Evolutionary conservation across 164 flowering plant species (phyloP), one percentile per base, ranked within the genome.

Genomic region (Aristolochia contorta): DNA sequence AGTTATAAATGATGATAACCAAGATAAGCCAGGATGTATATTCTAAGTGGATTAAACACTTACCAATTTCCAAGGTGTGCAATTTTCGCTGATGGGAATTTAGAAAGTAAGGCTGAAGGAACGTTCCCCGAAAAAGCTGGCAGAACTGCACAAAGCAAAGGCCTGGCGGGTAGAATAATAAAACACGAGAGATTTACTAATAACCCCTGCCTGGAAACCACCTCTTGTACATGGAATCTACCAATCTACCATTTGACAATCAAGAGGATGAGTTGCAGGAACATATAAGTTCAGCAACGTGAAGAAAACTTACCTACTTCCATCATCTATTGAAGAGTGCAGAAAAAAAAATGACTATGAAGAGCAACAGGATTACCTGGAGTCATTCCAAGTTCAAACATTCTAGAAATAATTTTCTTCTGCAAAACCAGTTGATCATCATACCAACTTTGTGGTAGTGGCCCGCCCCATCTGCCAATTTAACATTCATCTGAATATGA

Each of bases 121-220:
- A 87, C 79, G 70, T 84, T 84, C 66, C 94, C 94, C 66, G 94
- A 87, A 64, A 87, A 87, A 27, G 86, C 90, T 52, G 94, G 94
- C 52, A 84, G 84, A 14, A 87, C 94, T 87, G 80, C 18, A 69
- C 43, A 37, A 37, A 10, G 43, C 43, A 37, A 37, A 37, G 43
- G 43, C 3, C 43, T 37, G 43, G 43, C 0, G 43, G 43, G 43
- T 37, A 37, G 43, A 37, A 37, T 10, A 37, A 37, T 37, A 37
- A 4, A 37, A 37, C 43, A 37, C 43, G 7, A 37, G 43, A 37
- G 43, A 37, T 6, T 8, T 10, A 37, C 7, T 37, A 37, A 37
- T 8, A 37, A 6, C 43, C 7, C 10, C 12, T 37, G 43, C 7
- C 7, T 4, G 43, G 43, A 37, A 37, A 37, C 43, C 43, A 37